Conservation (phyloP, 345 rosid species). For the Hypericum androsaemum region DNA sequence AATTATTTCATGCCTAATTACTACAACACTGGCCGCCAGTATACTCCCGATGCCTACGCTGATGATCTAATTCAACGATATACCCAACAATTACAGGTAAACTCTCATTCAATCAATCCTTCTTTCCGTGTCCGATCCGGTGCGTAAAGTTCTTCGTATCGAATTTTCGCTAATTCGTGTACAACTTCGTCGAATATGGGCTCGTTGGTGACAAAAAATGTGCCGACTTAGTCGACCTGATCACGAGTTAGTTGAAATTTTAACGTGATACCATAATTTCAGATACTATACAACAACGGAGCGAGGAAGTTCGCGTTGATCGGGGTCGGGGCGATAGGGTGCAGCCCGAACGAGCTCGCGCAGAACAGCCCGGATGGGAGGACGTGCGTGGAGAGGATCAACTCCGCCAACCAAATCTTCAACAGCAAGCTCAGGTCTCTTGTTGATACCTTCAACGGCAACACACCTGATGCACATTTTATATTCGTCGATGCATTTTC, state of each 20-base stretch:
- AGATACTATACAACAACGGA: constrained; percentile 60
- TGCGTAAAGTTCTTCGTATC: too few relatives aligned
- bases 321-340: constrained; percentile 78
- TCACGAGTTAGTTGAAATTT: too few relatives aligned
- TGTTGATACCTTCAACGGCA: constrained; percentile 51
- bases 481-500: constrained; percentile 63
- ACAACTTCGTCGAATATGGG: too few relatives aligned
- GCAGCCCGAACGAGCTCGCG: constrained; percentile 75
- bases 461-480: constrained; percentile 44
- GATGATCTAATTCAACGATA: constrained; percentile 49
- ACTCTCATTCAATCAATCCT: not conserved
- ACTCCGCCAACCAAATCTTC: constrained; percentile 58
- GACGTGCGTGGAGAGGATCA: constrained; percentile 50
- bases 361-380: constrained; percentile 51
- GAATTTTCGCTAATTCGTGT: too few relatives aligned
- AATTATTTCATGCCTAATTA: constrained; percentile 76
- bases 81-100: constrained; percentile 46
- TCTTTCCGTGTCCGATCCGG: not conserved
- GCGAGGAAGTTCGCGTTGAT: constrained; percentile 73
- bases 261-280: too few relatives aligned
- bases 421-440: constrained; percentile 56
- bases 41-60: constrained; percentile 48
- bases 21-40: constrained; percentile 46
- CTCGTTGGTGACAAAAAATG: too few relatives aligned
- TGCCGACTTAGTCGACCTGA: too few relatives aligned